Percentiles rank a stretch among this genome's conserved stretches.
Conservation (phyloP, 495 filamentous ascomycete species). For the Collariella sp. region DNA sequence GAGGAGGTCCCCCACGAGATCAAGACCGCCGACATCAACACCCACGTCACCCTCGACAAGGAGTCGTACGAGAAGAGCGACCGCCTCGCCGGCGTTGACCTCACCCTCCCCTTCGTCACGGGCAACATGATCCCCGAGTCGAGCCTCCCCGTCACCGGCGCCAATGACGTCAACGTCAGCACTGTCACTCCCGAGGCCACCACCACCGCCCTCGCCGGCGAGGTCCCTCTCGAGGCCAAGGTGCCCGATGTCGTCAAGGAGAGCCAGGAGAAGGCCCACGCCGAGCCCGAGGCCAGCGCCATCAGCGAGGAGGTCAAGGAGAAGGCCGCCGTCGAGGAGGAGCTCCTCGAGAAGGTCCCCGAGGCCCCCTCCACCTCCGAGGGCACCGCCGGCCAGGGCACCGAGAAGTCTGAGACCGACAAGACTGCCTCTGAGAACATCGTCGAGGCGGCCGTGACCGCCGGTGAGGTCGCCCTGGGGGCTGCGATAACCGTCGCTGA, state of each 20-base stretch:
- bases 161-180: constrained; percentile 49
- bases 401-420: constrained; percentile 39
- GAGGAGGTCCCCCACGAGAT: constrained; percentile 63
- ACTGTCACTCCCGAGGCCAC: constrained; percentile 62
- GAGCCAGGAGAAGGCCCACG: constrained; percentile 53
- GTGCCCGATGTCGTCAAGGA: constrained; percentile 61
- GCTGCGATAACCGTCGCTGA: constrained; percentile 30
- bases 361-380: constrained; percentile 50
- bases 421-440: constrained; percentile 35
- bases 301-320: constrained; percentile 48
- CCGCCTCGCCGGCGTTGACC: constrained; percentile 43
- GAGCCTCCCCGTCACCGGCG: constrained; percentile 60
- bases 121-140: constrained; percentile 76
- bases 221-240: constrained; percentile 57
- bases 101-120: constrained; percentile 53
- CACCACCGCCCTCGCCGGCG: constrained; percentile 45
- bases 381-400: constrained; percentile 40
- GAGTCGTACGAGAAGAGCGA: constrained; percentile 76
- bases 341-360: constrained; percentile 51
- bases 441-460: constrained; percentile 32
- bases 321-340: constrained; percentile 53
- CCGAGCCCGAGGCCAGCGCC: constrained; percentile 52
- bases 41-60: constrained; percentile 64
- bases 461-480: constrained; percentile 34
- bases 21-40: constrained; percentile 45